A percentile compares a stretch with the other conserved stretches of the same genome.
Evolutionary conservation across 2,329 filamentous ascomycete genomes (phyloP).

Genomic region (Fusarium sp.): DNA sequence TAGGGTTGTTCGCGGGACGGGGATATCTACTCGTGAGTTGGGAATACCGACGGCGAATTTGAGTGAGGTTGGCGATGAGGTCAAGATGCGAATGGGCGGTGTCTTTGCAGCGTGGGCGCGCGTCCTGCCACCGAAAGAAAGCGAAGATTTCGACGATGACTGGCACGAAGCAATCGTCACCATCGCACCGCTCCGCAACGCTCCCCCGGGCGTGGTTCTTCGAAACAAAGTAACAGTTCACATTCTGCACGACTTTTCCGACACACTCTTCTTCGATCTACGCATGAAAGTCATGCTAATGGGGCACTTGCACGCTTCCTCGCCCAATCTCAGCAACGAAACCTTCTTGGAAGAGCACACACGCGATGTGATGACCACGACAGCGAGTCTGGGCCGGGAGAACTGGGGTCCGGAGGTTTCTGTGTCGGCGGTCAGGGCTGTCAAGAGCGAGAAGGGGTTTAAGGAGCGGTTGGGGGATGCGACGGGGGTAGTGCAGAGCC

Average conservation of each 20-base stretch:
- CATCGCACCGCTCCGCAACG: slow-evolving; percentile 60
- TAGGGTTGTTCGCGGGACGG: slow-evolving; percentile 57
- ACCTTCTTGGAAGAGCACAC: slow-evolving; percentile 45
- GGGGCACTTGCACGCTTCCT: slow-evolving; percentile 62
- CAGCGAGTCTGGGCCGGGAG: slow-evolving; percentile 57
- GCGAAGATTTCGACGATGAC: slow-evolving; percentile 48
- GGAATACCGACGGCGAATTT: slow-evolving; percentile 66
- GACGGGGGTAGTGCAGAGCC: slow-evolving; percentile 60
- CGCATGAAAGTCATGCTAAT: slow-evolving; percentile 66
- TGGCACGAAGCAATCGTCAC: slow-evolving; percentile 71
- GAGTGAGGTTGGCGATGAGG: slow-evolving; percentile 58
- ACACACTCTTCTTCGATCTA: slow-evolving; percentile 51
- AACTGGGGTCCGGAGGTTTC: slow-evolving; percentile 56
- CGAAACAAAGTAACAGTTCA: slow-evolving; percentile 63
- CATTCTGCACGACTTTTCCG: slow-evolving; percentile 62
- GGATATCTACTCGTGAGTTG: slow-evolving; percentile 50
- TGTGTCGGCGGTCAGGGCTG: slow-evolving; percentile 49
- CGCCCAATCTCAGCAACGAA: slow-evolving; percentile 31
- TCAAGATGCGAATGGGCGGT: slow-evolving; percentile 64
- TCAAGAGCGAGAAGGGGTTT: slow-evolving; percentile 54
- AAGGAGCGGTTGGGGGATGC: slow-evolving; percentile 58
- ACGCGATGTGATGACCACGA: slow-evolving; percentile 53
- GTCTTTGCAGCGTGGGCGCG: slow-evolving; percentile 73
- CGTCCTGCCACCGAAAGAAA: slow-evolving; percentile 47
- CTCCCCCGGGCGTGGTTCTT: slow-evolving; percentile 56